These are phyloP conservation scores for Phialophora macrospora DNA, from an alignment of 2,329 filamentous ascomycete genomes.

Conservation along the genomic window DNA sequence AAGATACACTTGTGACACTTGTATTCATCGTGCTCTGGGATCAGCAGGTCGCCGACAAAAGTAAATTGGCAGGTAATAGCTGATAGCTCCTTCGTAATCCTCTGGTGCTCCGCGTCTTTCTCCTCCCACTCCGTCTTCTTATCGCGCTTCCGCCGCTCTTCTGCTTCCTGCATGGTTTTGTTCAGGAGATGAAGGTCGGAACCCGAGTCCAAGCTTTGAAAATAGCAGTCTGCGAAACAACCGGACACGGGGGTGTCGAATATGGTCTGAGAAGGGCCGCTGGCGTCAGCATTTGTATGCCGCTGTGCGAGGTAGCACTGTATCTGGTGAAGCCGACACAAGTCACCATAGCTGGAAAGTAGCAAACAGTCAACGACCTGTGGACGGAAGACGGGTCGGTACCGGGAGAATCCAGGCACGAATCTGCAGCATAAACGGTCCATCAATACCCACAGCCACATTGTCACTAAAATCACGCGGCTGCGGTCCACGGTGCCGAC, in stretches of 20 bases:
- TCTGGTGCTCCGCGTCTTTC: slow-evolving; percentile 14
- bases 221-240: slow-evolving; percentile 57
- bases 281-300: background rate
- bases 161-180: slow-evolving; percentile 42
- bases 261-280: slow-evolving; percentile 48
- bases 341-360: slow-evolving; percentile 53
- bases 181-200: slow-evolving; percentile 42
- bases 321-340: slow-evolving; percentile 57
- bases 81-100: slow-evolving; percentile 12
- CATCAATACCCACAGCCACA: slow-evolving; percentile 64
- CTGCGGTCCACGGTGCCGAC: slow-evolving; percentile 58
- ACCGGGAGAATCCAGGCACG: slow-evolving; percentile 58
- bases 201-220: slow-evolving; percentile 42
- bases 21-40: slow-evolving; percentile 11
- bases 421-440: slow-evolving; percentile 54
- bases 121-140: slow-evolving; percentile 47
- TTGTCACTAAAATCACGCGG: slow-evolving; percentile 57
- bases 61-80: slow-evolving; percentile 4
- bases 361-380: slow-evolving; percentile 62
- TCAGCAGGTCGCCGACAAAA: slow-evolving; percentile 7
- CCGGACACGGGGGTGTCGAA: slow-evolving; percentile 51
- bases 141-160: slow-evolving; percentile 41
- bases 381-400: slow-evolving; percentile 57
- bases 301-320: slow-evolving; percentile 56
- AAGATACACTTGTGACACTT: slow-evolving; percentile 24